phyloP scores from a whole-genome alignment of 2,329 filamentous ascomycete species.

The Aspergillus eucalypticola region DNA sequence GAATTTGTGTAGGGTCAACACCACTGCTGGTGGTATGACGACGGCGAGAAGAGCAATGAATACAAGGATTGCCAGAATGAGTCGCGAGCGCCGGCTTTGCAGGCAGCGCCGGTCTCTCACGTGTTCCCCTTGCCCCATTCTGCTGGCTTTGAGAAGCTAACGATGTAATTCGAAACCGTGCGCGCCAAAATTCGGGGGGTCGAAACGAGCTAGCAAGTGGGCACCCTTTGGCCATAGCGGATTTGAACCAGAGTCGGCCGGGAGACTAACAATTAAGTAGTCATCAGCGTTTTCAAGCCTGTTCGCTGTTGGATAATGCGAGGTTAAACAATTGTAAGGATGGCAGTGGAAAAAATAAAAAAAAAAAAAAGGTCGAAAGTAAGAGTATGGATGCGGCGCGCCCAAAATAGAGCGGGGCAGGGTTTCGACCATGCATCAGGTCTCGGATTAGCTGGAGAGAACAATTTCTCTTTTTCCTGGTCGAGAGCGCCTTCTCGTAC shows the following conservation, averaged over 20 bases:
- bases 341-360: neutral
- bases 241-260: conserved; percentile 15
- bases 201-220: conserved; percentile 19
- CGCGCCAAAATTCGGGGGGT: conserved; percentile 18
- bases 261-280: conserved; percentile 25
- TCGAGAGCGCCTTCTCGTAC: conserved; percentile 10
- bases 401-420: conserved; percentile 28
- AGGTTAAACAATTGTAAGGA: neutral
- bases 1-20: conserved; percentile 37
- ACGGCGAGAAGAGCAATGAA: conserved; percentile 34
- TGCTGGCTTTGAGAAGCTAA: conserved; percentile 13
- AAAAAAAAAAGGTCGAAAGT: neutral
- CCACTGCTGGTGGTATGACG: conserved; percentile 36
- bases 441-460: conserved; percentile 18
- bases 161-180: conserved; percentile 11
- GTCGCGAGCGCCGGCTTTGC: conserved; percentile 31
- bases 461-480: conserved; percentile 21
- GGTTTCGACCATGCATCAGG: conserved; percentile 20
- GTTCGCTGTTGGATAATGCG: neutral
- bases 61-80: conserved; percentile 27
- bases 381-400: conserved; percentile 8
- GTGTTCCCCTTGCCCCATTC: conserved; percentile 32
- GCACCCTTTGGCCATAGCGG: conserved; percentile 14
- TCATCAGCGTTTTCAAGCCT: conserved; percentile 2
- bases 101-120: conserved; percentile 33